Evolutionary conservation across 768 basidiomycete species (phyloP), one percentile per base, ranked within the genome.

Genomic region (Tulasnella sp.): DNA sequence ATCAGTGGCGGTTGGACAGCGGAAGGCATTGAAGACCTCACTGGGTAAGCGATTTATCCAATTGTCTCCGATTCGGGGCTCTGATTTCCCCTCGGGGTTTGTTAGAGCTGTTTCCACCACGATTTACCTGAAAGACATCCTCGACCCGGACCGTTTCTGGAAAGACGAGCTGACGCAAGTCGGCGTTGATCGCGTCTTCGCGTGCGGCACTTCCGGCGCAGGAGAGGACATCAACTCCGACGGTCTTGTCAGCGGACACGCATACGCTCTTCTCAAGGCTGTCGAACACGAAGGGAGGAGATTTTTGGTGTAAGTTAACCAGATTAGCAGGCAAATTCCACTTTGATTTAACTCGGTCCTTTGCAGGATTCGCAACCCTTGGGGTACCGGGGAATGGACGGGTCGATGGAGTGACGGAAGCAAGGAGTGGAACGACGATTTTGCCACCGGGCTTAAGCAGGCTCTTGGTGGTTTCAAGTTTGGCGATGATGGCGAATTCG

Each of bases 391-490:
- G 29, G 66, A 74, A 36, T 85, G 84, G 84, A 83, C 80, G 1
- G 85, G 85, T 9, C 78, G 79, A 16, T 85, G 85, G 85, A 82
- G 82, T 0, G 86, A 87, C 75, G 86, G 86, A 0, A 83, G 84
- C 5, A 86, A 86, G 73, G 85, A 87, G 75, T 87, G 86, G 86
- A 85, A 82, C 0, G 71, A 73, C 9, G 85, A 86, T 72, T 86
- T 86, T 86, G 73, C 86, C 0, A 17, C 12, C 3, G 79, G 79
- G 29, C 77, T 80, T 3, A 79, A 87, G 5, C 78, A 81, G 0
- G 77, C 77, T 35, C 78, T 88, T 0, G 52, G 52, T 6, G 80
- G 78, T 4, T 85, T 87, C 77, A 71, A 77, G 0, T 87, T 87
- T 72, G 86, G 86, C 1, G 77, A 78, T 83, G 83, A 85, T 72